A percentile compares a stretch with the other conserved stretches of the same genome.
phyloP scores from a whole-genome alignment of 345 rosid genomes.

The Pseudoturritis turrita region DNA sequence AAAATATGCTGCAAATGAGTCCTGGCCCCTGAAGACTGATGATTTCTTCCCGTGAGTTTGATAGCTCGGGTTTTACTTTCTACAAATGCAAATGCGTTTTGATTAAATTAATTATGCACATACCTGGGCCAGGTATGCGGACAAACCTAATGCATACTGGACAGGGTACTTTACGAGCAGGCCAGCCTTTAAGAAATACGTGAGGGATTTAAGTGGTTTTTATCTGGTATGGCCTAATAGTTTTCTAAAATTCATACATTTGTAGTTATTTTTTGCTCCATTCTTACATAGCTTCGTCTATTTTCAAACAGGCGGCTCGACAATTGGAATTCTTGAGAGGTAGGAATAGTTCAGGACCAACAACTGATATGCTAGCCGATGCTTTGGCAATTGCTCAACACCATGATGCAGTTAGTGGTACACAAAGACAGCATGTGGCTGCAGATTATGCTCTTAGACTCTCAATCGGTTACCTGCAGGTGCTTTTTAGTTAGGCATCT shows the following conservation, averaged over 20 bases:
- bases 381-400: constrained; percentile 94
- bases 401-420: constrained; percentile 98
- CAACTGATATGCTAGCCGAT: constrained; percentile 64
- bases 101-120: constrained; percentile 1
- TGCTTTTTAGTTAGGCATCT: constrained; percentile 27
- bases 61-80: not conserved
- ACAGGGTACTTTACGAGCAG: constrained; percentile 95
- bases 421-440: constrained; percentile 92
- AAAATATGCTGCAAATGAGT: constrained; percentile 64
- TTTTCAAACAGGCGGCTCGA: constrained; percentile 61
- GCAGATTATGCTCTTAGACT: constrained; percentile 91
- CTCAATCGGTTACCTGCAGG: constrained; percentile 82
- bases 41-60: constrained; percentile 90
- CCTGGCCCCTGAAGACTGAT: constrained; percentile 87
- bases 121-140: constrained; percentile 64
- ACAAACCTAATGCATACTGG: constrained; percentile 90
- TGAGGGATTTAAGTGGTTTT: constrained; percentile 76
- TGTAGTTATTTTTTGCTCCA: constrained; percentile 1
- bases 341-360: constrained; percentile 55
- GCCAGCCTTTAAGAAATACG: constrained; percentile 80
- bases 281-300: constrained; percentile 5
- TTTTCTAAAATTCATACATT: not conserved
- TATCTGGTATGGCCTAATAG: constrained; percentile 53
- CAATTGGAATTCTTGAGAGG: constrained; percentile 86
- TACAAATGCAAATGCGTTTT: not conserved